Evolutionary conservation across 352 stramenopile genomes (phyloP).

Genomic region (Phytophthora podocarpi): DNA sequence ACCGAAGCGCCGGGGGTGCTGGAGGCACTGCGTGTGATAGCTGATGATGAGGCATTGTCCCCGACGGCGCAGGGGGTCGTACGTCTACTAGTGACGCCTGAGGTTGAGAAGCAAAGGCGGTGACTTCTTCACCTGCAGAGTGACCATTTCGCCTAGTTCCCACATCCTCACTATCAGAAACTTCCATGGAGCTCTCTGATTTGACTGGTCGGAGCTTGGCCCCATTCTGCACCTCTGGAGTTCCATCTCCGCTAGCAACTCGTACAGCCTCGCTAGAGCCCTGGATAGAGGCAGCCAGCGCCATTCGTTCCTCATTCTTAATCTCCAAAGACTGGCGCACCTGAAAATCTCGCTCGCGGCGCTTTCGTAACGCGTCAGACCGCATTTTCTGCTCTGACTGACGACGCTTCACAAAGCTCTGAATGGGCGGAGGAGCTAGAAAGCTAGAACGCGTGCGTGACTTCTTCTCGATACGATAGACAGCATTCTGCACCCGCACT

Average conservation of each 20-base stretch:
- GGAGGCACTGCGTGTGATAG: constrained; percentile 9
- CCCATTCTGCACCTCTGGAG: constrained; percentile 23
- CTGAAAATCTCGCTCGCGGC: constrained; percentile 75
- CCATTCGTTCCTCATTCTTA: constrained; percentile 34
- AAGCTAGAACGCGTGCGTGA: constrained; percentile 42
- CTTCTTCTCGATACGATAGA: constrained; percentile 76
- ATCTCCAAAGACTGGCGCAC: constrained; percentile 70
- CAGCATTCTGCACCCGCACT: constrained; percentile 62
- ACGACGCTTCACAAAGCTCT: constrained; percentile 83
- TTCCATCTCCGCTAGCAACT: constrained; percentile 9
- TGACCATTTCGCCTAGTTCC: constrained; percentile 2
- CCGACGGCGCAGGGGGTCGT: background rate
- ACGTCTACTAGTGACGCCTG: background rate
- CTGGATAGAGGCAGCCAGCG: constrained; percentile 7
- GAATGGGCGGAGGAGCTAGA: constrained; percentile 74
- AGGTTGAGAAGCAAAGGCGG: constrained; percentile 1
- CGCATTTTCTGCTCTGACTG: constrained; percentile 80
- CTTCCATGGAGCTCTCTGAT: constrained; percentile 75
- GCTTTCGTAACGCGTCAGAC: constrained; percentile 70
- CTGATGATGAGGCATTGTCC: constrained; percentile 11
- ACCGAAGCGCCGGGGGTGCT: constrained; percentile 11
- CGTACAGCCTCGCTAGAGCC: constrained; percentile 20
- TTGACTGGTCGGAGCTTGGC: constrained; percentile 20
- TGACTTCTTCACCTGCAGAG: background rate
- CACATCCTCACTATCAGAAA: constrained; percentile 60